These are phyloP conservation scores for Eimeria falciformis DNA, from an alignment of 169 alveolate genomes.

Conservation along the genomic window DNA sequence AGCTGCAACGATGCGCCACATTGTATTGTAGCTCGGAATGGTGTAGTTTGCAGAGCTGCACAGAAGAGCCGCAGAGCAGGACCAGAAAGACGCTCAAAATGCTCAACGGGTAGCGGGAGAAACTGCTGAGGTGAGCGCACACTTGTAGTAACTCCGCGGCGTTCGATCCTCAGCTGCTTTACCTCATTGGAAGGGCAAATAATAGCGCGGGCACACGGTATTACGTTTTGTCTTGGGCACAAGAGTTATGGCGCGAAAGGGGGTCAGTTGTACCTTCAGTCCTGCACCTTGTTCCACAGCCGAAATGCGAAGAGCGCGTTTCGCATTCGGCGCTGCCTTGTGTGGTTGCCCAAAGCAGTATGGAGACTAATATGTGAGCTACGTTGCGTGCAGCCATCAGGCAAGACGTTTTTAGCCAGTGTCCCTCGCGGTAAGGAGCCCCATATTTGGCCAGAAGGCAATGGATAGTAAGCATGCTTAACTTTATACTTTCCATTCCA, in stretches of 20 bases:
- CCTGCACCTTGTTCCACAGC: too few relatives aligned
- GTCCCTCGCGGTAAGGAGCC: slow-evolving; percentile 19
- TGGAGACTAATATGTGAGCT: too few relatives aligned
- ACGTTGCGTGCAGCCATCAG: not conserved
- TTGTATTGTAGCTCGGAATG: too few relatives aligned
- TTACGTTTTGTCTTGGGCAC: too few relatives aligned
- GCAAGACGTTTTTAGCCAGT: not conserved
- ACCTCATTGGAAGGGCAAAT: too few relatives aligned
- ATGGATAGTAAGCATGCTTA: slow-evolving; percentile 12
- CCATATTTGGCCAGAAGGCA: slow-evolving; percentile 42
- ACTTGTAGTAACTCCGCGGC: not conserved
- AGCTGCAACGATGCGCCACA: too few relatives aligned
- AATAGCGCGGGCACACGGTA: too few relatives aligned
- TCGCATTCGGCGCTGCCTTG: too few relatives aligned
- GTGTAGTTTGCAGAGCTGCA: not conserved
- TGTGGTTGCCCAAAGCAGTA: too few relatives aligned
- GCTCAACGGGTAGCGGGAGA: not conserved
- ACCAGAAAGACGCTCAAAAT: not conserved
- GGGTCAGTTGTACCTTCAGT: not conserved
- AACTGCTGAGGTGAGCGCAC: not conserved
- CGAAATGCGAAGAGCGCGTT: too few relatives aligned
- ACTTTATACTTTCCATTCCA: not conserved
- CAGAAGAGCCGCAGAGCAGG: slow-evolving; percentile 12
- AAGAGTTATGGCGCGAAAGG: too few relatives aligned
- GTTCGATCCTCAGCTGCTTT: too few relatives aligned